Percentiles rank a stretch among this genome's conserved stretches.
These are phyloP conservation scores for Zangia roseola DNA, from an alignment of 768 basidiomycete species.

Conservation along the genomic window DNA sequence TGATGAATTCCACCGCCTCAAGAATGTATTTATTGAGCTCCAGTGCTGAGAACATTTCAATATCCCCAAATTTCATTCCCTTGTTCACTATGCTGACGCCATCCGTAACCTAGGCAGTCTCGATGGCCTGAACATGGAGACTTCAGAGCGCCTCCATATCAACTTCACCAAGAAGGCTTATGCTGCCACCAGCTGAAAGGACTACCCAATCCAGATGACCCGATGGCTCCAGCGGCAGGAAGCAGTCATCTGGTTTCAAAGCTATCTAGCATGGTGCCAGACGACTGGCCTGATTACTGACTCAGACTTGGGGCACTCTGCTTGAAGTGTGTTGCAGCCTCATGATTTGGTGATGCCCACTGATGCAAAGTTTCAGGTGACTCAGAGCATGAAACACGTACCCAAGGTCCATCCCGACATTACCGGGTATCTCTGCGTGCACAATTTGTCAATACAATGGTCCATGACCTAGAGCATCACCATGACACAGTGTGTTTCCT, in stretches of 20 bases:
- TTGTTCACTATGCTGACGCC: neutral
- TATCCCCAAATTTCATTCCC: neutral
- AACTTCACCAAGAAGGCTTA: slow-evolving; percentile 1
- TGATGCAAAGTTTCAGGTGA: too few relatives aligned
- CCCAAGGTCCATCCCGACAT: neutral
- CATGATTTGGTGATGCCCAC: too few relatives aligned
- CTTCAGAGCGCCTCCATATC: neutral
- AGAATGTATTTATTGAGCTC: neutral
- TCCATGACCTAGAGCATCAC: neutral
- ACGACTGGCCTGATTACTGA: neutral
- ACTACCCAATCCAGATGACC: neutral
- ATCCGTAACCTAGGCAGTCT: neutral
- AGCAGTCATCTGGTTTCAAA: neutral
- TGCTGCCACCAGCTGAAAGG: neutral
- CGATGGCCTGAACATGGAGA: neutral
- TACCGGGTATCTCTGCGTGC: neutral
- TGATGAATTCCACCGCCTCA: neutral
- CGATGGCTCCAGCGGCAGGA: neutral
- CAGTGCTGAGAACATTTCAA: neutral
- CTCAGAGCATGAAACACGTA: too few relatives aligned
- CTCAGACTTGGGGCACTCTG: neutral
- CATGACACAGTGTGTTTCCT: neutral
- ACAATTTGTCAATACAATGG: neutral
- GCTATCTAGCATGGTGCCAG: neutral
- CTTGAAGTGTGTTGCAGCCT: too few relatives aligned